A percentile compares a stretch with the other conserved stretches of the same genome.
Evolutionary conservation across 108 stramenopile genomes (phyloP).

Genomic region (Schizochytrium sp.): DNA sequence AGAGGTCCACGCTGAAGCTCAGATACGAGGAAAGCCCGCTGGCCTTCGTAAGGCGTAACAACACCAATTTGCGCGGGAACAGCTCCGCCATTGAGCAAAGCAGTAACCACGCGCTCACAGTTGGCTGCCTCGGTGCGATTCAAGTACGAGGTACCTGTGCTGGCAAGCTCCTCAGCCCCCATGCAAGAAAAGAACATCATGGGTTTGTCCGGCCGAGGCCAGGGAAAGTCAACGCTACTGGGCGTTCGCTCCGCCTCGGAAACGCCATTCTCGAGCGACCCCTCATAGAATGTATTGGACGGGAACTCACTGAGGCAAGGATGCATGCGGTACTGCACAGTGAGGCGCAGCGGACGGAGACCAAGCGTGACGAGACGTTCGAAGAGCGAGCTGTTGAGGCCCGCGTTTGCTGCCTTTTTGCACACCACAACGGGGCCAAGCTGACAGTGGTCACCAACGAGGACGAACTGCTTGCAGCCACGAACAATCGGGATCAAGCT

Average conservation of each 20-base stretch:
- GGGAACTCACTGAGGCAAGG: conserved; percentile 93
- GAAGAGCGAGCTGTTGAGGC: conserved; percentile 84
- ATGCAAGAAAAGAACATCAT: conserved; percentile 81
- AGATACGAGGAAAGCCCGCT: conserved; percentile 80
- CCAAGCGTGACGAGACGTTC: conserved; percentile 91
- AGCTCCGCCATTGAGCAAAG: conserved; percentile 82
- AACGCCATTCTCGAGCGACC: conserved; percentile 93
- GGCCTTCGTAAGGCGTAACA: conserved; percentile 97
- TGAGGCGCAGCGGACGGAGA: conserved; percentile 84
- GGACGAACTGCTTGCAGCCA: conserved; percentile 91
- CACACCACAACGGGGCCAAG: conserved; percentile 94
- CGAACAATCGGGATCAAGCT: conserved; percentile 85
- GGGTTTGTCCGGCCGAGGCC: conserved; percentile 64
- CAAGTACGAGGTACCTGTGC: conserved; percentile 89
- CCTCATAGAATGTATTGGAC: conserved; percentile 97
- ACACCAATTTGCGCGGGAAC: conserved; percentile 83
- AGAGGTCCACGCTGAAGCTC: conserved; percentile 81
- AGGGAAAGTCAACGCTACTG: conserved; percentile 62
- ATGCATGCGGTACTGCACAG: conserved; percentile 98
- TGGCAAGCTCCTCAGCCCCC: conserved; percentile 93
- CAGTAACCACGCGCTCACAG: conserved; percentile 91
- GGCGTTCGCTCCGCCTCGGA: conserved; percentile 82
- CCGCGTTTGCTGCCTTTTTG: conserved; percentile 89
- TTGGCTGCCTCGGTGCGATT: conserved; percentile 92
- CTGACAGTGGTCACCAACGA: conserved; percentile 99